Conservation (phyloP, 1,139 yeast species). For the Candida sp. region DNA sequence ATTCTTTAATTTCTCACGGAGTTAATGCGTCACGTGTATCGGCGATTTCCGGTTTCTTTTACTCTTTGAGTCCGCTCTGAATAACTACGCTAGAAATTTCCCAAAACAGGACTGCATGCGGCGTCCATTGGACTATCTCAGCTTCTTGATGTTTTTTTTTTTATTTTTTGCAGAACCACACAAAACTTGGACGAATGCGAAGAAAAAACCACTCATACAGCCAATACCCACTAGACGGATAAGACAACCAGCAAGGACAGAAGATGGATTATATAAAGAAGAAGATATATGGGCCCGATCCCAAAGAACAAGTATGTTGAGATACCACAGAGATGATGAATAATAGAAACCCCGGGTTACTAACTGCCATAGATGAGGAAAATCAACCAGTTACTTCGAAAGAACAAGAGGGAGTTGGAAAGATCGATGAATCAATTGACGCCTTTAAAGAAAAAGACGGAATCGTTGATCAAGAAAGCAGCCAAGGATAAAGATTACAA, state of each 20-base stretch:
- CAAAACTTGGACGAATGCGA: constrained; percentile 2
- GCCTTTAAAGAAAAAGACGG: constrained; percentile 74
- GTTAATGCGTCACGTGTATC: not conserved
- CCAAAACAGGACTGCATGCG: not conserved
- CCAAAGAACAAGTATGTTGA: constrained; percentile 75
- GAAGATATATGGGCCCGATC: constrained; percentile 96
- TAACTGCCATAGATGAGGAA: constrained; percentile 65
- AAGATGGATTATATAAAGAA: constrained; percentile 79
- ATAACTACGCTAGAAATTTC: not conserved
- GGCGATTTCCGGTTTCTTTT: too few relatives aligned
- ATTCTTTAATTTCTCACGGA: not conserved
- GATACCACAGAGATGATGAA: not conserved
- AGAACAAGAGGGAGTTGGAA: constrained; percentile 85
- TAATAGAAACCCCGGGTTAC: not conserved
- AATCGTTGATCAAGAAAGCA: constrained; percentile 68
- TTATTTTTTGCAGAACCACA: too few relatives aligned
- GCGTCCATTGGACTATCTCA: not conserved
- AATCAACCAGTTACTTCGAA: constrained; percentile 81
- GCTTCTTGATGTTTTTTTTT: too few relatives aligned
- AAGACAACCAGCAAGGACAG: too few relatives aligned
- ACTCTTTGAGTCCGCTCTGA: too few relatives aligned
- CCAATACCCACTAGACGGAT: too few relatives aligned
- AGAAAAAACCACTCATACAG: not conserved
- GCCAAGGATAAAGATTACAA: constrained; percentile 82
- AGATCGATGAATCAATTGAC: constrained; percentile 70